phyloP scores from a whole-genome alignment of 2,329 filamentous ascomycete genomes.

The Ophiostoma sp. region DNA sequence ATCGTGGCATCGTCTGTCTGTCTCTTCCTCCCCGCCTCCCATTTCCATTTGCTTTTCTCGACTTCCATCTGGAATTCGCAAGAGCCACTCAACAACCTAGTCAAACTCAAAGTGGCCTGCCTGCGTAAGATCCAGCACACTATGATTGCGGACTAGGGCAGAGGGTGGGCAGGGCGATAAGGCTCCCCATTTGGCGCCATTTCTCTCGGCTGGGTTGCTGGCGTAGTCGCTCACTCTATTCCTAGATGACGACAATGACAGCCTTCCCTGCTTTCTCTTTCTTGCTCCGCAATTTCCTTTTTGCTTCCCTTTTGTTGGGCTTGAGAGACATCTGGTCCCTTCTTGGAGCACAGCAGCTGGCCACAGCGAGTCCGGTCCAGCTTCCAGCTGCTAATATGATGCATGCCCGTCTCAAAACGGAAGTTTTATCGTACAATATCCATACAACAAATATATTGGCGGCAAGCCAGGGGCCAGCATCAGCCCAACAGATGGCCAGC shows the following conservation, averaged over 20 bases:
- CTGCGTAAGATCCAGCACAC: slow-evolving; percentile 14
- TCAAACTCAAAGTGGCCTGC: slow-evolving; percentile 5
- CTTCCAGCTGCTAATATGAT: background rate
- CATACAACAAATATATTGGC: background rate
- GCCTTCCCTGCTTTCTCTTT: background rate
- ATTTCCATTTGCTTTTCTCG: background rate
- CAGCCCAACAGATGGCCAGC: background rate
- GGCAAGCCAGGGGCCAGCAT: background rate
- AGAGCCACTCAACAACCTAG: background rate
- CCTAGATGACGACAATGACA: background rate
- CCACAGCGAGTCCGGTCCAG: background rate
- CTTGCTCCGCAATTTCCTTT: background rate
- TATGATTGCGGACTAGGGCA: background rate
- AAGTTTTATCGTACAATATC: background rate
- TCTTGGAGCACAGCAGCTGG: background rate
- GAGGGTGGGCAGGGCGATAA: background rate
- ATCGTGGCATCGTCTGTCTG: background rate
- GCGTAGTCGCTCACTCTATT: background rate
- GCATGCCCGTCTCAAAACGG: background rate
- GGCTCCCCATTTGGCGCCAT: background rate
- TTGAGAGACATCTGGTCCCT: background rate
- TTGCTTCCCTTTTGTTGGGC: background rate
- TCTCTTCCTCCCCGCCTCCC: background rate
- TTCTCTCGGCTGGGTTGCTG: background rate
- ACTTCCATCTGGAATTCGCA: background rate